Conservation (phyloP, 345 rosid genomes). For the Capsella bursapastoris region DNA sequence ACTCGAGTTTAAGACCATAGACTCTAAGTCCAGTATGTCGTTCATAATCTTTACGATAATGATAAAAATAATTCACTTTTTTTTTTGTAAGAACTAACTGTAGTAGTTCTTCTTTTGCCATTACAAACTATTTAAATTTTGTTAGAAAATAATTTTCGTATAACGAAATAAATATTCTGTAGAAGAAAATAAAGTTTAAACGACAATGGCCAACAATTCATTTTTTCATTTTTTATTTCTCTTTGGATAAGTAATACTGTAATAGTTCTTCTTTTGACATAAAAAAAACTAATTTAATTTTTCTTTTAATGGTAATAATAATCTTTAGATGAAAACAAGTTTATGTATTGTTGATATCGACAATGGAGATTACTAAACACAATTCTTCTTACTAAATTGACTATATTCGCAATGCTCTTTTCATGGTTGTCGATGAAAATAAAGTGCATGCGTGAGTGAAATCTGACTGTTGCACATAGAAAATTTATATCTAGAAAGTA, state of each 20-base stretch:
- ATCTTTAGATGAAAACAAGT: too few relatives aligned
- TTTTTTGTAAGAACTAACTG: too few relatives aligned
- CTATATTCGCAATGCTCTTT: neutral
- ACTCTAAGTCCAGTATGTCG: too few relatives aligned
- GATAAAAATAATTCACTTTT: too few relatives aligned
- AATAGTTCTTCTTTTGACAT: neutral
- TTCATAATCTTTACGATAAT: too few relatives aligned
- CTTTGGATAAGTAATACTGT: neutral
- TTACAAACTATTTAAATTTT: too few relatives aligned
- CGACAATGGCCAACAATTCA: neutral
- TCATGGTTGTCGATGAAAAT: neutral
- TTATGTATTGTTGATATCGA: neutral
- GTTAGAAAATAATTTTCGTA: too few relatives aligned
- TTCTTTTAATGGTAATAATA: neutral
- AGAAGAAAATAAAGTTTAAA: too few relatives aligned
- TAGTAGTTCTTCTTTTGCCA: too few relatives aligned
- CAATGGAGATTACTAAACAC: neutral
- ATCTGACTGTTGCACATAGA: neutral
- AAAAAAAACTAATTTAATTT: neutral
- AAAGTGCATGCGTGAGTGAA: neutral
- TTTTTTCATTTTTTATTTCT: neutral
- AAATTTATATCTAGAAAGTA: neutral
- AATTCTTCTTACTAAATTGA: neutral
- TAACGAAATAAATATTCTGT: too few relatives aligned
- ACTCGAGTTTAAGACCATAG: too few relatives aligned